Evolutionary conservation across 2,329 filamentous ascomycete genomes (phyloP), one percentile per base, ranked within the genome.

Genomic region (Colletotrichum tropicale): DNA sequence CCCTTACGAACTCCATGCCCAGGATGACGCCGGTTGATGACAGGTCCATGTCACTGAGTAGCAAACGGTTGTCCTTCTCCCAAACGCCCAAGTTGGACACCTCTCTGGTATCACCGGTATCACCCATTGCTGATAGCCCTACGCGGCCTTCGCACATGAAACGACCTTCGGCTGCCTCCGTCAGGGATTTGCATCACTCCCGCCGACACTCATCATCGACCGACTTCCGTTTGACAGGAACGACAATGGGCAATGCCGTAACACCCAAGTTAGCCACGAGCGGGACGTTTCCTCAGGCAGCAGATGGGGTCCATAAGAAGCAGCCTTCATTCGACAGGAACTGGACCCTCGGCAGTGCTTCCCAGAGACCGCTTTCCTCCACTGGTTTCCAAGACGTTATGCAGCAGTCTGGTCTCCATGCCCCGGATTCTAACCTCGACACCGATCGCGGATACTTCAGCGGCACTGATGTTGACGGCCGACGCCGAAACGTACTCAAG

Each of bases 381-480:
- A 84, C 89, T 18, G 89, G 88, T 16, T 80, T 89, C 36, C 86
- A 88, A 34, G 89, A 90, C 69, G 79, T 85, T 8, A 68, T 85
- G 65, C 83, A 84, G 26, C 81, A 81, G 26, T 85, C 86, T 3
- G 81, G 81, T 16, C 74, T 80, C 16, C 83, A 86, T 15, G 80
- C 85, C 16, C 87, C 87, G 77, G 89, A 91, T 75, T 87, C 87
- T 10, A 85, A 86, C 18, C 84, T 87, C 28, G 94, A 98, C 76
- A 84, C 95, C 18, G 97, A 98, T 80, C 91, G 95, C 43, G 96
- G 96, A 28, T 98, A 98, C 84, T 98, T 98, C 82, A 98, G 96
- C 9, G 95, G 96, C 5, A 94, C 94, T 18, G 96, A 98, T 81
- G 88, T 93, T 13, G 96, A 98, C 77, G 91, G 91, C 58, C 92